Evolutionary conservation across 495 filamentous ascomycete species (phyloP).

Genomic region (Hypoxylon trugodes): DNA sequence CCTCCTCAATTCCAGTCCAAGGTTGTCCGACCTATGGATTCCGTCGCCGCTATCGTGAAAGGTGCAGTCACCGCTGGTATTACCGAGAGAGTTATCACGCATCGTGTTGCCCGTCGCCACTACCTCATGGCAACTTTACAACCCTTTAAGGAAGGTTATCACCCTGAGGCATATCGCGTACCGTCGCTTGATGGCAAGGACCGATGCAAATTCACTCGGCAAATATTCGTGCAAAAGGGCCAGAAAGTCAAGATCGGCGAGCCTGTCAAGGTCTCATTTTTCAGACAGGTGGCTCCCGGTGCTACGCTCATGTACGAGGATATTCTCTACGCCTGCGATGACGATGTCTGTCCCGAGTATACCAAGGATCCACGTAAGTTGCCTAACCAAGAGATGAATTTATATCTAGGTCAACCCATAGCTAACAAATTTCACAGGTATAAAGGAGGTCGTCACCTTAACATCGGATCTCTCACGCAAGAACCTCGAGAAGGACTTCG

Average conservation of each 20-base stretch:
- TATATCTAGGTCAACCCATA: not conserved
- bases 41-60: conserved; percentile 79
- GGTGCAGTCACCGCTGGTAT: conserved; percentile 88
- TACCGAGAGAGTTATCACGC: conserved; percentile 93
- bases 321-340: conserved; percentile 96
- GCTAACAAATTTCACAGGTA: conserved; percentile 67
- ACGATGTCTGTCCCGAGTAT: conserved; percentile 97
- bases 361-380: conserved; percentile 98
- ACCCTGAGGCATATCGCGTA: conserved; percentile 97
- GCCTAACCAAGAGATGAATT: no score
- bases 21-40: conserved; percentile 81
- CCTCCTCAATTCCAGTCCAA: conserved; percentile 82
- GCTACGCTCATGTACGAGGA: conserved; percentile 99
- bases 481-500: conserved; percentile 98
- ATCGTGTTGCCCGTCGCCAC: conserved; percentile 96
- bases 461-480: conserved; percentile 97
- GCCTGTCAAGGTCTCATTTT: conserved; percentile 98
- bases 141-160: conserved; percentile 98
- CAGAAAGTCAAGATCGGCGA: conserved; percentile 99
- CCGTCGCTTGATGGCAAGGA: conserved; percentile 96
- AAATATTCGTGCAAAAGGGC: conserved; percentile 99
- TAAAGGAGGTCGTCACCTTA: conserved; percentile 98
- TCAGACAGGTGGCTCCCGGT: conserved; percentile 96
- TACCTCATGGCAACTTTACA: conserved; percentile 99
- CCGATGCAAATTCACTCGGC: conserved; percentile 97